Evolutionary conservation across 2,329 filamentous ascomycete species (phyloP).

Genomic region (Exophiala phaeomuriformis): DNA sequence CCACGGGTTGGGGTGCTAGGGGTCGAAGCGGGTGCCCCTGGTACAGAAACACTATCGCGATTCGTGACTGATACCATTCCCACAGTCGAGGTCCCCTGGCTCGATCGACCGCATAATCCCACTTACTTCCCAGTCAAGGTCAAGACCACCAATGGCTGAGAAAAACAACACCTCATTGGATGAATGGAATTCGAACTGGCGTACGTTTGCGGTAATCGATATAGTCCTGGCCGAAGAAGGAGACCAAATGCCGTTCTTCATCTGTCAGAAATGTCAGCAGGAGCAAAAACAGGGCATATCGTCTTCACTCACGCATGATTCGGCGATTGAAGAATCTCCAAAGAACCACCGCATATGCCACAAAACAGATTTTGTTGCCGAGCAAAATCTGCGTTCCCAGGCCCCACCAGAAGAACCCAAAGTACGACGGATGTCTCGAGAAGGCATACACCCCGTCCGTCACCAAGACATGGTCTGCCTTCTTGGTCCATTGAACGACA

Average conservation of each 20-base stretch:
- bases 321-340: conserved; percentile 77
- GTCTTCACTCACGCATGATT: conserved; percentile 52
- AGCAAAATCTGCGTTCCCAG: conserved; percentile 87
- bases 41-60: conserved; percentile 7
- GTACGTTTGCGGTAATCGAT: conserved; percentile 63
- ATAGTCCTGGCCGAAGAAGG: conserved; percentile 83
- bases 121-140: conserved; percentile 18
- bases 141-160: conserved; percentile 3
- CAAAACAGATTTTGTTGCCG: conserved; percentile 72
- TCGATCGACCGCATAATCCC: conserved; percentile 8
- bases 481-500: conserved; percentile 59
- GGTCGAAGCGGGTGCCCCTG: conserved; percentile 9
- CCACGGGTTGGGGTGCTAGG: conserved; percentile 23
- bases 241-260: conserved; percentile 70
- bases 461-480: conserved; percentile 70
- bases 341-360: conserved; percentile 65
- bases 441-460: conserved; percentile 69
- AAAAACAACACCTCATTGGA: conserved; percentile 36
- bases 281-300: not conserved
- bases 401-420: conserved; percentile 98
- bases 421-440: conserved; percentile 84
- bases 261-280: conserved; percentile 37
- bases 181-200: conserved; percentile 73
- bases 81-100: conserved; percentile 19
- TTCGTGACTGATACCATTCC: conserved; percentile 13